Evolutionary conservation across 805 yeast species (phyloP), one percentile per base, ranked within the genome.

Genomic region (Tetrapisispora phaffii): DNA sequence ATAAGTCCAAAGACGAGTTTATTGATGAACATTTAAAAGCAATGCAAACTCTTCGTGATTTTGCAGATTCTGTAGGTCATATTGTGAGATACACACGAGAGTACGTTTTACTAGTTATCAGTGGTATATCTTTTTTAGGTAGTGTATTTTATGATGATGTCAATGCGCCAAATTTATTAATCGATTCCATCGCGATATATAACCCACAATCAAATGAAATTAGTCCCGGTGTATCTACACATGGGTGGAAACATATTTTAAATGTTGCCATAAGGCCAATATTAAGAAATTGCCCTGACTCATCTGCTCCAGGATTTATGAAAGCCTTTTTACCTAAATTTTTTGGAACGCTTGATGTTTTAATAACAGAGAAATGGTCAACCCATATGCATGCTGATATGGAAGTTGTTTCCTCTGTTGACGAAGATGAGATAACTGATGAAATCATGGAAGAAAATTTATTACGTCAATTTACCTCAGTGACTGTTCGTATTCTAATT

Each of bases 401-500:
- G 40, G 47, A 40, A 9, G 56, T 68, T 34, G 78, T 74, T 28
- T 82, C 83, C 2, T 73, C 74, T 36, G 79, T 75, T 36, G 82
- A 79, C 49, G 95, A 88, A 54, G 89, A 80, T 43, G 85, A 87
- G 21, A 71, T 90, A 56, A 82, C 93, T n/a, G 96, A 89, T 53
- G 98, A 93, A 59, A 93, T 93, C 94, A 82, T 93, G 85, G 97
- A 90, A 54, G 98, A 93, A 60, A 96, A 90, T 63, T 75, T 90
- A 71, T 69, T 90, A 48, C 73, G 98, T 53, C 97, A 93, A 61
- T 74, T 93, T 34, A 89, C 97, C 0, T 95, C 95, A 1, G 89
- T 94, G 3, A 86, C 86, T 10, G 96, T 83, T 44, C 71, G 97
- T 47, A 72, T 89, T 57, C 65, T 93, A 50, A 85, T 89, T 64